phyloP scores from a whole-genome alignment of 2,329 filamentous ascomycete genomes.

The Capronia epimyces region DNA sequence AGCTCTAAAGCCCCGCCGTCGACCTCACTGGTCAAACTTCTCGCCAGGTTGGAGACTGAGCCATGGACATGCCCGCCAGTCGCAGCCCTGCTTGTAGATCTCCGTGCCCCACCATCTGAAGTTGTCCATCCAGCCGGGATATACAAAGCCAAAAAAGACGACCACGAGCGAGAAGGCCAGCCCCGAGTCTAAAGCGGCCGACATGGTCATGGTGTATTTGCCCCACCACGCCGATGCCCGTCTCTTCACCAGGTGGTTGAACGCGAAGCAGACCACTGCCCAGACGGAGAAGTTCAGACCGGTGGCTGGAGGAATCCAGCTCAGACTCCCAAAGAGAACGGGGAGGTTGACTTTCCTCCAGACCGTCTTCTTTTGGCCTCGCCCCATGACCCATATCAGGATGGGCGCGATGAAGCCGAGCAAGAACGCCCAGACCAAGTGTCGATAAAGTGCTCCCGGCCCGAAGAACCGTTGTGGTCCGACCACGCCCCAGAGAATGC shows the following conservation, averaged over 20 bases:
- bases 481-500: conserved; percentile 83
- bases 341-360: conserved; percentile 74
- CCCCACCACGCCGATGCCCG: conserved; percentile 74
- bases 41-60: conserved; percentile 57
- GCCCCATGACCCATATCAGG: conserved; percentile 65
- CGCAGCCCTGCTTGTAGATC: conserved; percentile 75
- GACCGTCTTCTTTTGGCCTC: conserved; percentile 54
- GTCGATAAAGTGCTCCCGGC: conserved; percentile 64
- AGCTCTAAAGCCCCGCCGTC: neutral
- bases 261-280: conserved; percentile 74
- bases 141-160: conserved; percentile 82
- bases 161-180: conserved; percentile 76
- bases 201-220: conserved; percentile 86
- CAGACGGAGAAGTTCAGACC: conserved; percentile 85
- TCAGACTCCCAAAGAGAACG: conserved; percentile 73
- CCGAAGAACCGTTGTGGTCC: conserved; percentile 80
- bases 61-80: conserved; percentile 76
- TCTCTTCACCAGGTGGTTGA: conserved; percentile 70
- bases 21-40: conserved; percentile 45
- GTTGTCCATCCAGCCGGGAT: conserved; percentile 65
- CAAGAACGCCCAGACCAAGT: conserved; percentile 75
- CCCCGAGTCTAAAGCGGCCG: conserved; percentile 75
- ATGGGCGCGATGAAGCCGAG: conserved; percentile 70
- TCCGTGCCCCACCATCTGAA: conserved; percentile 89
- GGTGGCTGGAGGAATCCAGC: conserved; percentile 79